Evolutionary conservation across 768 basidiomycete genomes (phyloP), one percentile per base, ranked within the genome.

Genomic region (Myochromella boudieri): DNA sequence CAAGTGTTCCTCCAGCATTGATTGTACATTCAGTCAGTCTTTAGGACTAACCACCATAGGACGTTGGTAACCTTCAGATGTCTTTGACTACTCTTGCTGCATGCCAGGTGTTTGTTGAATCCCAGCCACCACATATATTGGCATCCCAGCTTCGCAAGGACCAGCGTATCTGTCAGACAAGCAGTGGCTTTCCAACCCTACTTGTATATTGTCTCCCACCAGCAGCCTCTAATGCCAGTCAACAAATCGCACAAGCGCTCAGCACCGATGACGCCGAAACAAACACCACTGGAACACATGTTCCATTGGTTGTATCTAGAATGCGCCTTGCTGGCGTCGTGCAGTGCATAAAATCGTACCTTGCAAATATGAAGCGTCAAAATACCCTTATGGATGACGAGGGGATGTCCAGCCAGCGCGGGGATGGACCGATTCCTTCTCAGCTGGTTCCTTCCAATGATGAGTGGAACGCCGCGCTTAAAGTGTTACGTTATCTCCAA

Each of bases 401-500:
- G 44, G 27, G 14, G 36, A 34, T 37, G 37, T 26, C 29, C 29
- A n/a, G 24, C 14, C 28, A 24, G 14, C 0, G 51, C 36, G 14
- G 15, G 22, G 22, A 7, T 20, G 27, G 20, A n/a, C 41, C 32
- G 28, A 18, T 63, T 26, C 60, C 60, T n/a, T 29, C 40, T 10
- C 58, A 61, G 20, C 46, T 62, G 44, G 38, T 63, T 12, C 61
- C 61, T 2, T 53, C 53, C n/a, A 54, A 63, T 22, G 45, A 48
- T n/a, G 63, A 66, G 15, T 56, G 52, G n/a, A 50, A 48, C n/a
- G 52, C 61, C 18, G 46, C 60, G 5, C 44, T 66, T 8, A 63
- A 60, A 46, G 61, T 63, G 8, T 49, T 62, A 10, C 51, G 45
- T 21, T 63, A 65, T 42, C 46, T 64, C 11, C 62, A 60, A 42